Evolutionary conservation across 2,329 filamentous ascomycete species (phyloP).

Genomic region (Calonectria multiphialidica): DNA sequence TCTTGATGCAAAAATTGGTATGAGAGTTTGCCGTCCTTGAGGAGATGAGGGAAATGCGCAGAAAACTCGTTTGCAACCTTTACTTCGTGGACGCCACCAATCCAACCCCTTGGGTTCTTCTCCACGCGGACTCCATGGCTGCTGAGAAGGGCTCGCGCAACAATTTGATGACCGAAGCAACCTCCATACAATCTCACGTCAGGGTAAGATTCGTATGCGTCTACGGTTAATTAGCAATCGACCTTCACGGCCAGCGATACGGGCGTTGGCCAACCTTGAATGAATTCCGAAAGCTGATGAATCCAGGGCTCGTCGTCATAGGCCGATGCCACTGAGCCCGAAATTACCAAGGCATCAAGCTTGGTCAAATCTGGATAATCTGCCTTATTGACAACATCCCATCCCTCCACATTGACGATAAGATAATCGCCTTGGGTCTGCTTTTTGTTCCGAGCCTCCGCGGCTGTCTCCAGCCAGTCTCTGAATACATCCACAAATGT

Average conservation of each 20-base stretch:
- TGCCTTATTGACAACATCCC: not conserved
- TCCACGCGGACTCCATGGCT: not conserved
- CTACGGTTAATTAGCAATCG: not conserved
- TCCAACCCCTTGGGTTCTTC: not conserved
- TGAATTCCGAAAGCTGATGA: not conserved
- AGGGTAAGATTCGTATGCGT: not conserved
- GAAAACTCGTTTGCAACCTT: not conserved
- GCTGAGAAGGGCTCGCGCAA: not conserved
- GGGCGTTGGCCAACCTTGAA: not conserved
- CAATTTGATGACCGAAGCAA: slow-evolving; percentile 2
- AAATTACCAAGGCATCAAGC: not conserved
- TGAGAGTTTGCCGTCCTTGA: not conserved
- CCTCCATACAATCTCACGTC: not conserved
- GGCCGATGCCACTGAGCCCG: not conserved
- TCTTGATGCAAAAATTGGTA: slow-evolving; percentile 5
- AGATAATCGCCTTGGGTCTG: not conserved
- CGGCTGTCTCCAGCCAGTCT: not conserved
- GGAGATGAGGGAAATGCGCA: not conserved
- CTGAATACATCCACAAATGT: not conserved
- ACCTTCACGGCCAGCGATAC: too few relatives aligned
- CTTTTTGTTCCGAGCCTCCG: not conserved
- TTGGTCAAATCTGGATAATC: not conserved
- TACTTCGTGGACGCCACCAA: not conserved
- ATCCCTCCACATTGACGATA: not conserved
- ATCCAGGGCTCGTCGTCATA: not conserved